Evolutionary conservation across 1,284 basidiomycete species (phyloP).

Genomic region (Malassezia sp.): DNA sequence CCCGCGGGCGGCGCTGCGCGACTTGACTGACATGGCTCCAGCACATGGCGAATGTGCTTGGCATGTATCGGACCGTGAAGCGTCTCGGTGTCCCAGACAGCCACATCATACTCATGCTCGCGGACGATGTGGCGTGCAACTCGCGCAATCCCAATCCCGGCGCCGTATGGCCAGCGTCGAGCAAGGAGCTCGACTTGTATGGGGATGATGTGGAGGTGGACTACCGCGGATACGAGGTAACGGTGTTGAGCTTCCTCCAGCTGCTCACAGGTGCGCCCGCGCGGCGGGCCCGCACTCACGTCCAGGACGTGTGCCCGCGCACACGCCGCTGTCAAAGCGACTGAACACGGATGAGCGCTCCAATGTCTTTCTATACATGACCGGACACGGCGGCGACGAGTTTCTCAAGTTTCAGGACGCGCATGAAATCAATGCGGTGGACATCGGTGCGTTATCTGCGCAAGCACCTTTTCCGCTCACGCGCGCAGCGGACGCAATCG

Average conservation of each 20-base stretch:
- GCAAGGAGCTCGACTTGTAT: slow-evolving; percentile 73
- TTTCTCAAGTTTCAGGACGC: slow-evolving; percentile 99
- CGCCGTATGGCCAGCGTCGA: slow-evolving; percentile 73
- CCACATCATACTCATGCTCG: slow-evolving; percentile 97
- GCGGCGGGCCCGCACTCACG: no score
- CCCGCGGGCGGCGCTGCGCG: not conserved
- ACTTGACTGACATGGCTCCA: slow-evolving; percentile 45
- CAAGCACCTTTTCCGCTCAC: no score
- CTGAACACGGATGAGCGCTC: slow-evolving; percentile 80
- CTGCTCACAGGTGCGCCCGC: no score
- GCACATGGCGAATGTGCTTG: slow-evolving; percentile 96
- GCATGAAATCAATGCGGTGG: slow-evolving; percentile 90
- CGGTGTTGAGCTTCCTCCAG: slow-evolving; percentile 85
- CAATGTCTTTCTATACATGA: slow-evolving; percentile 95
- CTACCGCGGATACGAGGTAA: slow-evolving; percentile 94
- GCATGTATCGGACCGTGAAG: slow-evolving; percentile 98
- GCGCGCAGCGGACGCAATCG: slow-evolving; percentile 77
- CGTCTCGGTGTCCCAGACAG: slow-evolving; percentile 93
- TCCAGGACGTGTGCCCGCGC: slow-evolving; percentile 53
- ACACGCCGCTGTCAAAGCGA: slow-evolving; percentile 76
- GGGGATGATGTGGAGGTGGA: slow-evolving; percentile 95
- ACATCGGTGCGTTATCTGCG: slow-evolving; percentile 47
- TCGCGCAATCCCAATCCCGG: slow-evolving; percentile 81
- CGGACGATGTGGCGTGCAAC: slow-evolving; percentile 92
- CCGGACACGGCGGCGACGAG: slow-evolving; percentile 92